Evolutionary conservation across 345 rosid genomes (phyloP), one percentile per base, ranked within the genome.

Genomic region (Salix exigua): DNA sequence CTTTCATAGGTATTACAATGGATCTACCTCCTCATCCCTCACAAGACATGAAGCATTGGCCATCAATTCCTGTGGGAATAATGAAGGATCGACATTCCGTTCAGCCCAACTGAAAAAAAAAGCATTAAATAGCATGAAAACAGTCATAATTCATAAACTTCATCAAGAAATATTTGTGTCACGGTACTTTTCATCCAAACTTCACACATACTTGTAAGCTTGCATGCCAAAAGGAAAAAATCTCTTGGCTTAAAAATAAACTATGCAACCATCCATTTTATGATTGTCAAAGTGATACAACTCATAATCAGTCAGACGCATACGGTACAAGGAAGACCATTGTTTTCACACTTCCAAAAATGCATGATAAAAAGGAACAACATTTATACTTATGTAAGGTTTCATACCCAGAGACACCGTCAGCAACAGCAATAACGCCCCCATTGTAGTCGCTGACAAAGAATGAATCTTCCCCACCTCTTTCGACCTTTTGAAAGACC

Each of bases 391-490:
- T 1, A 31, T 30, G 33, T 44, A 37, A 40, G 42, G 28, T 66
- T 68, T 37, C 69, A 40, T 83, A 92, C 97, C 98, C 89, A 23
- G 98, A 94, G 78, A 94, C 97, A 74, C 97, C 97, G 72, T 91
- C 98, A 71, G 98, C 97, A 79, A 91, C 89, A 74, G 98, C 96
- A 65, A 92, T 79, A 72, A 92, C 93, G 70, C 96, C 95, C 16
- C 97, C 94, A 76, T 84, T 85, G 63, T 72, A 84, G 81, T 82
- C 76, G 83, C 96, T 89, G 7, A 90, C 88, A 71, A 94, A 84
- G 80, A 89, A 87, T 67, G 98, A 96, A 86, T 91, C 94, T 83
- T 92, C 98, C 2, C 98, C 98, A 7, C 97, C 97, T 88, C 77
- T 90, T 25, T 88, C 97, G 33, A 87, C 88, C 97, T 94, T 74